Evolutionary conservation across 2,329 filamentous ascomycete genomes (phyloP), one percentile per base, ranked within the genome.

Genomic region (Colletotrichum nymphaeae): DNA sequence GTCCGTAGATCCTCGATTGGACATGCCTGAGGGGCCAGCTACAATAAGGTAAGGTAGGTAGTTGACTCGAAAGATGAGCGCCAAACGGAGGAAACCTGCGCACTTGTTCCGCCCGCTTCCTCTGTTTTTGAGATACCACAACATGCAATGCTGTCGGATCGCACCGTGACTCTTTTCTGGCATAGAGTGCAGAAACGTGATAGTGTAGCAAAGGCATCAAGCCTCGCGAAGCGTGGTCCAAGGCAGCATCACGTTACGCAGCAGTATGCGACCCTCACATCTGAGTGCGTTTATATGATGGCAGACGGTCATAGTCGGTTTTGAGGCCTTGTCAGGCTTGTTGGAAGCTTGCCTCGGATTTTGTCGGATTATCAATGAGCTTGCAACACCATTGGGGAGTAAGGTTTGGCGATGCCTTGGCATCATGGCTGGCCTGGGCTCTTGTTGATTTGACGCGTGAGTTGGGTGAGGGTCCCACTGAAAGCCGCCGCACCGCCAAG

Each of bases 201-300:
- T 57, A 57, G 22, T 24, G 35, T 49, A 19, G 9, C 3, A 49
- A 46, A 32, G 52, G 35, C 63, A 14, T 59, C 70, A 63, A 24
- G 19, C 14, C 22, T 62, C 26, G 46, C 37, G 26, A 70, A 56
- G 59, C 67, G 35, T 35, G 32, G 67, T 26, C 60, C 53, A 57
- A 56, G 46, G 60, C 56, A 57, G 67, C 55, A 70, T 62, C 67
- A 70, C 60, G 56, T 70, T 37, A 63, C 67, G 67, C 60, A 56
- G 56, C 56, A 66, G 53, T 12, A 67, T 67, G 53, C 70, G 22
- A 53, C 42, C 56, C 56, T 46, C 28, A 28, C 30, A 30, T 52
- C 65, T 35, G 37, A 58, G 42, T 49, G 14, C n/a, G 22, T 35
- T 53, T 22, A n/a, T 26, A 49, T 64, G n/a, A 63, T 26, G 28